Evolutionary conservation across 2,329 filamentous ascomycete species (phyloP).

Genomic region (Falciphora oryzae): DNA sequence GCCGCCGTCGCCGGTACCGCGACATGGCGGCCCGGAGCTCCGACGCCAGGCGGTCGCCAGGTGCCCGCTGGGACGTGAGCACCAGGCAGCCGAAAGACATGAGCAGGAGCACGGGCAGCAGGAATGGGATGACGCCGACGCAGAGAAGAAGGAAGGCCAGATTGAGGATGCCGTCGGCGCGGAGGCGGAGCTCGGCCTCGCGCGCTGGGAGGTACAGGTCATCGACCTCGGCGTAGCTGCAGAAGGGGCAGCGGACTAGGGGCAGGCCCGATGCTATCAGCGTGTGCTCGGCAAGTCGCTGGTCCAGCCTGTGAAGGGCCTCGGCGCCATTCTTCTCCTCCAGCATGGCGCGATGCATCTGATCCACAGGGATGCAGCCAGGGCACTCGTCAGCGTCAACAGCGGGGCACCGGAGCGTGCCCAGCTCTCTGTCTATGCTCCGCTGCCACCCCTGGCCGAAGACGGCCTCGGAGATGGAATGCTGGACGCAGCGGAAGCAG

Average conservation of each 20-base stretch:
- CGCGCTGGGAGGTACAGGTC: constrained; percentile 59
- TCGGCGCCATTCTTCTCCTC: constrained; percentile 65
- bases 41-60: constrained; percentile 33
- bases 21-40: constrained; percentile 56
- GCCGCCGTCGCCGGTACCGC: constrained; percentile 63
- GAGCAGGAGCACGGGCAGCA: constrained; percentile 46
- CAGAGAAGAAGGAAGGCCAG: constrained; percentile 46
- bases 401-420: constrained; percentile 79
- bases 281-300: constrained; percentile 69
- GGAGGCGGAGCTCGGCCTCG: constrained; percentile 51
- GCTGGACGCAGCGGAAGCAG: constrained; percentile 76
- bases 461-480: constrained; percentile 76
- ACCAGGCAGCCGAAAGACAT: constrained; percentile 39
- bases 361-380: constrained; percentile 64
- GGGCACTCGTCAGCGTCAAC: constrained; percentile 64
- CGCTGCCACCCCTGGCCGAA: constrained; percentile 91
- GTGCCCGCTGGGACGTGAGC: constrained; percentile 35
- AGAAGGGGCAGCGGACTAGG: constrained; percentile 83
- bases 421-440: constrained; percentile 65
- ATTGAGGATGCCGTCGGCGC: constrained; percentile 42
- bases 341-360: constrained; percentile 67
- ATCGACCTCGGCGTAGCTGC: constrained; percentile 84
- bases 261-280: constrained; percentile 68
- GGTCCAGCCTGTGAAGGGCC: constrained; percentile 69
- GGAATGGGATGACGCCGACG: constrained; percentile 48